phyloP scores from a whole-genome alignment of 192 early-diverging fungal species.

The Linnemannia hyalina region DNA sequence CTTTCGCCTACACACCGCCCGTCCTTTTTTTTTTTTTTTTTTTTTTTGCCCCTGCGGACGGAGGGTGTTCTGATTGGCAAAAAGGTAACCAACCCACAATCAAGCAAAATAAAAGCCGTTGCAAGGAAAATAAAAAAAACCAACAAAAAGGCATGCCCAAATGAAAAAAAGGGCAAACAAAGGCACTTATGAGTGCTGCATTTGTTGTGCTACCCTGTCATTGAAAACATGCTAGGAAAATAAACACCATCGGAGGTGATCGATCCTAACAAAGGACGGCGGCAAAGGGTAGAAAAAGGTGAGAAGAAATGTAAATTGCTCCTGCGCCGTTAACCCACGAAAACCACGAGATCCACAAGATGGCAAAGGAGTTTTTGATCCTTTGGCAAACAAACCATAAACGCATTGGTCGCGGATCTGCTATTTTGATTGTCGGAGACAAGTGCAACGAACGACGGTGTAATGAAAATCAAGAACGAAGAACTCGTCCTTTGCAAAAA shows the following conservation, averaged over 20 bases:
- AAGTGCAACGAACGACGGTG: background rate
- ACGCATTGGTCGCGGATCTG: background rate
- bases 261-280: background rate
- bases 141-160: background rate
- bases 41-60: background rate
- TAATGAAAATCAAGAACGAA: background rate
- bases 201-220: background rate
- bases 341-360: background rate
- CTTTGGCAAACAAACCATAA: background rate
- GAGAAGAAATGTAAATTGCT: background rate
- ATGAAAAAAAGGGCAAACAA: background rate
- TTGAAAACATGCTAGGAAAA: background rate
- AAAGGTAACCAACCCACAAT: background rate
- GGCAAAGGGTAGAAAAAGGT: background rate
- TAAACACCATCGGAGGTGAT: constrained; percentile 1
- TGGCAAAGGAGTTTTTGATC: background rate
- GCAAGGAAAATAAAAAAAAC: background rate
- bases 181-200: too few relatives aligned
- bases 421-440: background rate
- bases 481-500: background rate
- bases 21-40: too few relatives aligned
- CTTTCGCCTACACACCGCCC: too few relatives aligned
- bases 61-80: constrained; percentile 1
- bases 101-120: background rate
- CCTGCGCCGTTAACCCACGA: too few relatives aligned